Evolutionary conservation across 2,329 filamentous ascomycete genomes (phyloP), one percentile per base, ranked within the genome.

Genomic region (Epichloe sibirici): DNA sequence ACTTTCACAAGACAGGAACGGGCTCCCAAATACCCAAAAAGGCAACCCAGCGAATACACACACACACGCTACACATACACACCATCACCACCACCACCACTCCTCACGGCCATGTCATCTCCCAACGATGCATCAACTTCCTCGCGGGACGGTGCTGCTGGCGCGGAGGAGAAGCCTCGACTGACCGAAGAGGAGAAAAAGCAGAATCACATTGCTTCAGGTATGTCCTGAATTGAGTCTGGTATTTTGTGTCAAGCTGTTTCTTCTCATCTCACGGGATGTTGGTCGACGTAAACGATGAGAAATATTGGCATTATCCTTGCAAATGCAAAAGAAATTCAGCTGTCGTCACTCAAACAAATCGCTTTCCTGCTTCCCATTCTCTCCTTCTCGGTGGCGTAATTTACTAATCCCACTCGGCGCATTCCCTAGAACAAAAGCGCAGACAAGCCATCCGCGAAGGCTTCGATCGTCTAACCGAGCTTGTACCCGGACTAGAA

Each of bases 401-500:
- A 28, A 31, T 28, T 28, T 34, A 3, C 31, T 28, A 34, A 47
- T 45, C 23, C 5, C 38, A 12, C 45, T 45, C 21, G 4, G 12
- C 45, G 40, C 23, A 25, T 34, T 23, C 25, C 7, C 25, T 53
- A 73, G 69, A 75, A 62, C 65, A 74, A 59, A 73, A 76, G 58
- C 65, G 72, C 39, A 65, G 73, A 34, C 66, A 73, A 55, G 86
- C 85, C 13, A 95, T 95, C 58, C 79, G 90, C 46, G 82, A 88
- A 54, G 88, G 86, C 53, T 95, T 94, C 65, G 88, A 95, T 66
- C 79, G 83, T 37, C 77, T 95, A 28, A 87, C 87, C 15, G 79
- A 83, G 51, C 76, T 94, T 35, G 88, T 95, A 1, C 90, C 90
- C 0, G 88, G 87, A 0, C 75, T 94, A 51, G 79, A 88, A 61